These are phyloP conservation scores for Ettlia oleoabundans DNA, from an alignment of 139 green algal genomes.

Conservation along the genomic window DNA sequence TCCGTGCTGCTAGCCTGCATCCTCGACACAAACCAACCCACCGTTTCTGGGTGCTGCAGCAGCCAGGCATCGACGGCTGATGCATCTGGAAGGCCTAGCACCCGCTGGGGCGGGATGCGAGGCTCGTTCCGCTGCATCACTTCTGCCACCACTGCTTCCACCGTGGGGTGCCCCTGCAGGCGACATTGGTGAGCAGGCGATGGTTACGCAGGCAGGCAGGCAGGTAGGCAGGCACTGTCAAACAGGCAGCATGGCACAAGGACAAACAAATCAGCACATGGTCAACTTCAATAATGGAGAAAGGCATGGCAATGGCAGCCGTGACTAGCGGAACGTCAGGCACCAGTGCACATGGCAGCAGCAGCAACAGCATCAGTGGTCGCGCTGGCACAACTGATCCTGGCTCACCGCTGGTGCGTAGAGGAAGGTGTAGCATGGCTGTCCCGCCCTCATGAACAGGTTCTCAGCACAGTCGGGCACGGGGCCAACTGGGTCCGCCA, in stretches of 20 bases:
- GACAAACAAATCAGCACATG: no score
- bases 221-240: no score
- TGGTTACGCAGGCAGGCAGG: no score
- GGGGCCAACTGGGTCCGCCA: not conserved
- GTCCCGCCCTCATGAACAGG: conserved; percentile 49
- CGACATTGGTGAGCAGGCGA: not conserved
- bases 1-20: no score
- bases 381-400: not conserved
- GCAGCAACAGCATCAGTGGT: not conserved
- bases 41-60: conserved; percentile 58
- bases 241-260: no score
- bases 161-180: conserved; percentile 15
- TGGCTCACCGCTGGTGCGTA: conserved; percentile 44
- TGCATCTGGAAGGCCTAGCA: conserved; percentile 36
- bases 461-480: conserved; percentile 53
- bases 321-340: not conserved
- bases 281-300: no score
- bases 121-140: conserved; percentile 43
- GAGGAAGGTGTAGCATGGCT: conserved; percentile 47
- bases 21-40: no score
- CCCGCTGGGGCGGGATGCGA: conserved; percentile 20
- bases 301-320: not conserved
- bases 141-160: conserved; percentile 38
- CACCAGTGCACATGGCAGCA: not conserved
- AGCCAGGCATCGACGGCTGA: conserved; percentile 65